Base-by-base conservation (phyloP, 345 rosid species). In the Leavenworthia alabamica region DNA sequence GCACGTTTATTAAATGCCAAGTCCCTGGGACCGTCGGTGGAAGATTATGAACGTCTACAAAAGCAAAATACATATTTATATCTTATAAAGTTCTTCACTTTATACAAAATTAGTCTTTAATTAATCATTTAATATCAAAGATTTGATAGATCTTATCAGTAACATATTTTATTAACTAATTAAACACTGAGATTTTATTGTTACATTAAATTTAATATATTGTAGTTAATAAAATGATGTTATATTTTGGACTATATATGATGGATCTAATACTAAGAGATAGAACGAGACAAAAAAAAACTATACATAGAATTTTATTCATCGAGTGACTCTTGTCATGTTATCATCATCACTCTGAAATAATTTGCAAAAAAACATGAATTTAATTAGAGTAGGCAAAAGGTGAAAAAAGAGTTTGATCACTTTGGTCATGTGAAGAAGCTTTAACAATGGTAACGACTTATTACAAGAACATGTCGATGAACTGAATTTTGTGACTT, bases 21-120 rank as follows among this genome's bases (percentile, higher is more conserved):
- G 27, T 33, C 42, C 42, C 29, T 8, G 3, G 24, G 23, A 68
- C 61, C 67, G 73, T 68, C 73, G 67, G 73, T 68, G 66, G 60
- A 17, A 42, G 66, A 51, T 47, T 60, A 51, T 42, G 8, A 66
- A 59, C 50, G 53, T 50, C 45, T 50, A 40, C 5, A 47, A 35
- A 35, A 39, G 9, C 9, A 47, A 22, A 22, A n/a, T 27, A 13
- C 33, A 49, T 27, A 14, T 41, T 49, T 58, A 29, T 3, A 40
- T 41, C 10, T 36, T 27, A 40, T 55, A 46, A 51, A 60, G 53
- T 50, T 60, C 20, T 45, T 68, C 14, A 23, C 41, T 43, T 59
- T 41, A 50, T 29, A 58, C 52, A 67, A 48, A 67, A 44, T n/a
- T n/a, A 48, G 36, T 40, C 65, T 58, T 47, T 58, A 28, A 19